A percentile compares a stretch with the other conserved stretches of the same genome.
phyloP scores from a whole-genome alignment of 2,329 filamentous ascomycete genomes.

The Colletotrichum musae region DNA sequence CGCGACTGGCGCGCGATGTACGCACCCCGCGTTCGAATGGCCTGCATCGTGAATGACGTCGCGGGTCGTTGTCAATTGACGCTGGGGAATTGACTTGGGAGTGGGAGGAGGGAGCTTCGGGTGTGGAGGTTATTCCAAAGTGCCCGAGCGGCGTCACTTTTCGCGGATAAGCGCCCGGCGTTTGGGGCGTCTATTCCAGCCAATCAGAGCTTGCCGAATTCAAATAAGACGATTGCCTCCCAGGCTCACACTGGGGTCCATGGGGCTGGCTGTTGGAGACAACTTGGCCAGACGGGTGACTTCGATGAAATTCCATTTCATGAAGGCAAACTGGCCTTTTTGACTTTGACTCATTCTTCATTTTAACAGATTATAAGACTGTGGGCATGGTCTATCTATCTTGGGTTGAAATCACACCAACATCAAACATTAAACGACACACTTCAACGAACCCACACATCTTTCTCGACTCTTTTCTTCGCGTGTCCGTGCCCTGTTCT shows the following conservation, averaged over 20 bases:
- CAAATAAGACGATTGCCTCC: slow-evolving; percentile 39
- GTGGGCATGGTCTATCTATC: background rate
- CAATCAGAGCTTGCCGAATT: slow-evolving; percentile 42
- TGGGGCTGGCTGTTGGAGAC: slow-evolving; percentile 25
- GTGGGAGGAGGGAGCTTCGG: slow-evolving; percentile 31
- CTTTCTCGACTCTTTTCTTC: background rate
- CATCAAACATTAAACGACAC: background rate
- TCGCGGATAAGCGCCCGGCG: slow-evolving; percentile 28
- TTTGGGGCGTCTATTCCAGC: slow-evolving; percentile 4
- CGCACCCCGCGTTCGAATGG: slow-evolving; percentile 53
- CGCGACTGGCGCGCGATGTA: slow-evolving; percentile 55
- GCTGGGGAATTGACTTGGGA: slow-evolving; percentile 20
- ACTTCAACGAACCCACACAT: background rate
- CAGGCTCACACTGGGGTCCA: slow-evolving; percentile 4
- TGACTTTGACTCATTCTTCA: slow-evolving; percentile 34
- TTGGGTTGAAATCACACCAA: background rate
- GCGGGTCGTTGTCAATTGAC: slow-evolving; percentile 37
- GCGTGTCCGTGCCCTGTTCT: slow-evolving; percentile 9
- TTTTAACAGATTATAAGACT: slow-evolving; percentile 2
- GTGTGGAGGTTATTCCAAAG: slow-evolving; percentile 35
- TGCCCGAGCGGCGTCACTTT: slow-evolving; percentile 37
- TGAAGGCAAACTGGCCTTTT: slow-evolving; percentile 41
- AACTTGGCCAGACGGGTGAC: slow-evolving; percentile 36
- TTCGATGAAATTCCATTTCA: slow-evolving; percentile 39
- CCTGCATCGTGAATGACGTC: slow-evolving; percentile 51